Percentiles rank a stretch among this genome's conserved stretches.
Evolutionary conservation across 768 basidiomycete species (phyloP).

Genomic region (Coprinopsis strossmayeri): DNA sequence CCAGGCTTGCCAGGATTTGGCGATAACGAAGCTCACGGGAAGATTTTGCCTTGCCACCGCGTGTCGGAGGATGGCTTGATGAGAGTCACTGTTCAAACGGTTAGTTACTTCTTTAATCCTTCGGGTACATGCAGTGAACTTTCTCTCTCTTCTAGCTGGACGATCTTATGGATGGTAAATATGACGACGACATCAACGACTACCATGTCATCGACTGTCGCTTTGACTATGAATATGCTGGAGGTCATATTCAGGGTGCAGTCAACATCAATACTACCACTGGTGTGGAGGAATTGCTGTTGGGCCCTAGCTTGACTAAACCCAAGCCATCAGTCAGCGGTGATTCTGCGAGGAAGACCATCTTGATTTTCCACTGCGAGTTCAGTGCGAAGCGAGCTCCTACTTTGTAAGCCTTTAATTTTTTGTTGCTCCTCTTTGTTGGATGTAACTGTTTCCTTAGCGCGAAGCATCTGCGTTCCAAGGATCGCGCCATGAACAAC

Average conservation of each 20-base stretch:
- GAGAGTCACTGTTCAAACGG: slow-evolving; percentile 77
- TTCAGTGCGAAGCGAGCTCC: slow-evolving; percentile 94
- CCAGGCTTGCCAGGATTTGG: slow-evolving; percentile 81
- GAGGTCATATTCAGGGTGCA: slow-evolving; percentile 90
- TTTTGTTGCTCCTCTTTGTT: not conserved
- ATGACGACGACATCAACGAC: slow-evolving; percentile 52
- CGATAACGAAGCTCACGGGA: slow-evolving; percentile 89
- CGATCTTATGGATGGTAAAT: slow-evolving; percentile 69
- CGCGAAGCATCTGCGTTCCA: slow-evolving; percentile 88
- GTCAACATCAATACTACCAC: slow-evolving; percentile 83
- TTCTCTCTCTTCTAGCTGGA: slow-evolving; percentile 50
- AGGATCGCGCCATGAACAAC: slow-evolving; percentile 84
- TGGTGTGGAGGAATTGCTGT: slow-evolving; percentile 75
- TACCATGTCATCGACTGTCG: slow-evolving; percentile 92
- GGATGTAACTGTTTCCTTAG: slow-evolving; percentile 31
- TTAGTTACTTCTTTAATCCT: slow-evolving; percentile 30
- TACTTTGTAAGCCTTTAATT: slow-evolving; percentile 64
- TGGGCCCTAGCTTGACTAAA: slow-evolving; percentile 47
- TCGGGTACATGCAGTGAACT: slow-evolving; percentile 12
- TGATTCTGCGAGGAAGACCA: slow-evolving; percentile 65
- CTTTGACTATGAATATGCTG: slow-evolving; percentile 93
- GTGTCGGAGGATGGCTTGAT: slow-evolving; percentile 95
- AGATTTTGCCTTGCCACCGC: slow-evolving; percentile 88
- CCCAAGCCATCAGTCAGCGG: slow-evolving; percentile 72
- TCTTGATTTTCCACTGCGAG: slow-evolving; percentile 97